Evolutionary conservation across 805 yeast genomes (phyloP).

Genomic region (Hanseniaspora lindneri): DNA sequence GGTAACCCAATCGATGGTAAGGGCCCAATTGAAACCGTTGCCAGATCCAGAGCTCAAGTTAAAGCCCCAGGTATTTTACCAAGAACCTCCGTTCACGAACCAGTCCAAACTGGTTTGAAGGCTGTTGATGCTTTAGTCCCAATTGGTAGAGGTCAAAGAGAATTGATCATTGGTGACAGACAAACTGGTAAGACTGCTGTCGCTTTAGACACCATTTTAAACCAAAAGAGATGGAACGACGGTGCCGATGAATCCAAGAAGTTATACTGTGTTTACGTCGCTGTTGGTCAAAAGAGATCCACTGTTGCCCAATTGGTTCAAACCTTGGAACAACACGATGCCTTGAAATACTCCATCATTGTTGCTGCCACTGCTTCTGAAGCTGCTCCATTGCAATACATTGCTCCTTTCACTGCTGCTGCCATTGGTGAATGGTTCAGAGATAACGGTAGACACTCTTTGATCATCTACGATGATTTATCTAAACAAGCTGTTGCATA

Average conservation of each 20-base stretch:
- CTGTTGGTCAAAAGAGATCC: conserved; percentile 99
- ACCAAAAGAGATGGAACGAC: conserved; percentile 97
- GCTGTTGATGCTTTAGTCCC: conserved; percentile 98
- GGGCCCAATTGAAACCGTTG: conserved; percentile 86
- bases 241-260: conserved; percentile 93
- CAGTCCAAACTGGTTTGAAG: conserved; percentile 99
- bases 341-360: conserved; percentile 91
- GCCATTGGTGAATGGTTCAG: conserved; percentile 99
- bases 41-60: conserved; percentile 89
- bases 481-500: conserved; percentile 99
- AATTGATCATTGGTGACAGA: conserved; percentile 99
- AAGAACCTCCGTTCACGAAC: conserved; percentile 96
- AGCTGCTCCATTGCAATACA: conserved; percentile 99
- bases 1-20: conserved; percentile 99
- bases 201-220: conserved; percentile 94
- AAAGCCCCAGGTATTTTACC: conserved; percentile 99
- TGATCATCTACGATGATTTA: conserved; percentile 94
- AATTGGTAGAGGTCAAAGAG: conserved; percentile 99
- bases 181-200: conserved; percentile 99
- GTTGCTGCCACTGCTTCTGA: conserved; percentile 99
- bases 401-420: conserved; percentile 99
- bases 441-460: conserved; percentile 97
- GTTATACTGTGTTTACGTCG: conserved; percentile 99
- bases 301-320: conserved; percentile 99
- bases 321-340: conserved; percentile 96